Conservation (phyloP, 2,329 filamentous ascomycete species). For the Cladosporium velox region DNA sequence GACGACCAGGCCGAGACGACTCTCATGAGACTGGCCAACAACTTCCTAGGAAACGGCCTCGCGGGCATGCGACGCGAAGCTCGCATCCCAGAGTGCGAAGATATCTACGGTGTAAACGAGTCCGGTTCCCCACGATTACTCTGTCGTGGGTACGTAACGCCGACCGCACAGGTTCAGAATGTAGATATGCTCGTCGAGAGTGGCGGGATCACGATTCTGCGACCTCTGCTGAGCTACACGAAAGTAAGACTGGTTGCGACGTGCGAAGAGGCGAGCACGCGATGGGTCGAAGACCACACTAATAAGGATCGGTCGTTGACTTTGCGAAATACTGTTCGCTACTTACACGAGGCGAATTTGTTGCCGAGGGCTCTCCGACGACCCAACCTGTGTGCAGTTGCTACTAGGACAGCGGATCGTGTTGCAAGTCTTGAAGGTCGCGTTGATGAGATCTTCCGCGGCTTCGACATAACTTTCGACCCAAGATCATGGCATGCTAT, state of each 20-base stretch:
- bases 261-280: conserved; percentile 66
- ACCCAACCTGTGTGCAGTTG: conserved; percentile 62
- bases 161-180: not conserved
- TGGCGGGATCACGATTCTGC: conserved; percentile 66
- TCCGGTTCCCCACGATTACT: conserved; percentile 41
- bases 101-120: conserved; percentile 67
- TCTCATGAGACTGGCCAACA: conserved; percentile 71
- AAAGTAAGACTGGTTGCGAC: conserved; percentile 75
- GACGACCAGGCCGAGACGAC: conserved; percentile 93
- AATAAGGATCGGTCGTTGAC: conserved; percentile 79
- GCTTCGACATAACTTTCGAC: conserved; percentile 50
- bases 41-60: conserved; percentile 70
- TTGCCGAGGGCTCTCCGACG: conserved; percentile 72
- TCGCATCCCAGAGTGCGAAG: conserved; percentile 78
- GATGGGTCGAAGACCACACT: conserved; percentile 83
- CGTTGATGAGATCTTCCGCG: conserved; percentile 57
- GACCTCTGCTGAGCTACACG: conserved; percentile 69
- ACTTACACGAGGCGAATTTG: conserved; percentile 58
- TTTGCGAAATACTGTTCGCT: conserved; percentile 75
- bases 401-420: conserved; percentile 53
- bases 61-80: conserved; percentile 29
- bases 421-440: conserved; percentile 51
- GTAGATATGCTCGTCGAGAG: conserved; percentile 50
- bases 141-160: not conserved
- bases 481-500: conserved; percentile 35